Base-by-base conservation (phyloP, 176 grass and related monocot species). In the Carex parvula region DNA sequence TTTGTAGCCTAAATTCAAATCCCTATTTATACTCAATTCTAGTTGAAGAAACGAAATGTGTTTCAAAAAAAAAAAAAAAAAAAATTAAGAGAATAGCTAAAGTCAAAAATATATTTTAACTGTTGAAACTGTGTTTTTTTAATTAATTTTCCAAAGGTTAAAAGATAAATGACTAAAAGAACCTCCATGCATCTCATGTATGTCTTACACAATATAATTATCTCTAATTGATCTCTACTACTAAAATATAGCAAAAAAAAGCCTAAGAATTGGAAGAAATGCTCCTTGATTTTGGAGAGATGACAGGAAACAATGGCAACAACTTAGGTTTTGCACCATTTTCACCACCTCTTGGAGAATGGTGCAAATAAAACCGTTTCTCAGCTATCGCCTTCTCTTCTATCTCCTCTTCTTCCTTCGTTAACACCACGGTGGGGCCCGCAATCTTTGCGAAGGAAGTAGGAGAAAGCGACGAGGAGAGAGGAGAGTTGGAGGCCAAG, bases 331-430 rank as follows among this genome's bases (percentile, higher is more conserved):
- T 81, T 46, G 85, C 83, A 41, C 26, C 67, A 65, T 21, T 82
- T 33, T 71, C 65, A 54, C 72, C 59, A 6, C 66, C 64, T 75
- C 88, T 81, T 17, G 94, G 85, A 15, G 92, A 94, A 0, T 91
- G 66, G 83, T 96, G 94, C 70, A 96, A 89, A 84, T 93, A 96
- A 86, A 96, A 96, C 0, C 83, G 76, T 84, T 96, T 96, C 79
- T 88, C 92, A 6, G 89, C 87, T 52, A 96, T 93, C 64, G 89
- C 91, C 85, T 93, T 96, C 85, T 93, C 88, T 87, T 92, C 94
- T 84, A 84, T 81, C 63, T 86, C 75, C 76, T 93, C 91, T 50
- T 93, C 89, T 84, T 93, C 88, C 59, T 84, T 59, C 59, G 81
- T 89, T 65, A 94, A 67, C 20, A 88, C 86, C 83, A 92, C 86